Percentiles rank a stretch among this genome's conserved stretches.
Evolutionary conservation across 139 green algal genomes (phyloP).

Genomic region (Zygnema cylindricum): DNA sequence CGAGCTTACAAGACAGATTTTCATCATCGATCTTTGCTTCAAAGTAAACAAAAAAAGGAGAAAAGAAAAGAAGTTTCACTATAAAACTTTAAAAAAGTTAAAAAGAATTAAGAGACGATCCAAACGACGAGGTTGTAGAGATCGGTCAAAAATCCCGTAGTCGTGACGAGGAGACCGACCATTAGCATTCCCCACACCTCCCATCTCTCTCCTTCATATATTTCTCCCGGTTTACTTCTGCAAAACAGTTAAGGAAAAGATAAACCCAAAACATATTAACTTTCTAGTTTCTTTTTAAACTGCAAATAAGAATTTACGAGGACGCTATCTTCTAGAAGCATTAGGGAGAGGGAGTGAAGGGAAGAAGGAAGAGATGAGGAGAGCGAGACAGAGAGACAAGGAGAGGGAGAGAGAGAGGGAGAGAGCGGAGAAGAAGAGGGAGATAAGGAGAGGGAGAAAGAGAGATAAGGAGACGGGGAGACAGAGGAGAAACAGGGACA

Average conservation of each 20-base stretch:
- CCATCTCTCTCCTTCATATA: neutral
- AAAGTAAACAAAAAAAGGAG: neutral
- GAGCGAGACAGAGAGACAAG: neutral
- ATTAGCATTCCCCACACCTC: slow-evolving; percentile 10
- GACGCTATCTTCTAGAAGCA: neutral
- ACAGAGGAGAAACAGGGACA: too few relatives aligned
- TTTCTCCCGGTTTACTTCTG: neutral
- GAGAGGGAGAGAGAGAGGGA: neutral
- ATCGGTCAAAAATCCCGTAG: slow-evolving; percentile 16
- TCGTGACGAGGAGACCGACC: neutral
- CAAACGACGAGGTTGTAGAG: slow-evolving; percentile 12
- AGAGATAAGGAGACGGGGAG: neutral
- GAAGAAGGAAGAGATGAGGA: neutral
- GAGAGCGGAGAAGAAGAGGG: neutral
- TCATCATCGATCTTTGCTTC: too few relatives aligned
- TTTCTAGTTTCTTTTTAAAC: neutral
- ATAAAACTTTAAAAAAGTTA: neutral
- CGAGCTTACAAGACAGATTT: too few relatives aligned
- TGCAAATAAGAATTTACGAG: neutral
- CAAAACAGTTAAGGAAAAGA: neutral
- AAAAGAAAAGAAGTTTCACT: neutral
- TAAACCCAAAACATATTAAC: neutral
- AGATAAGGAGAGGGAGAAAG: neutral
- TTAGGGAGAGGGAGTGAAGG: neutral
- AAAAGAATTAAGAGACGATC: too few relatives aligned